Evolutionary conservation across 1,284 basidiomycete species (phyloP), one percentile per base, ranked within the genome.

Genomic region (Rhodotorula glutinis): DNA sequence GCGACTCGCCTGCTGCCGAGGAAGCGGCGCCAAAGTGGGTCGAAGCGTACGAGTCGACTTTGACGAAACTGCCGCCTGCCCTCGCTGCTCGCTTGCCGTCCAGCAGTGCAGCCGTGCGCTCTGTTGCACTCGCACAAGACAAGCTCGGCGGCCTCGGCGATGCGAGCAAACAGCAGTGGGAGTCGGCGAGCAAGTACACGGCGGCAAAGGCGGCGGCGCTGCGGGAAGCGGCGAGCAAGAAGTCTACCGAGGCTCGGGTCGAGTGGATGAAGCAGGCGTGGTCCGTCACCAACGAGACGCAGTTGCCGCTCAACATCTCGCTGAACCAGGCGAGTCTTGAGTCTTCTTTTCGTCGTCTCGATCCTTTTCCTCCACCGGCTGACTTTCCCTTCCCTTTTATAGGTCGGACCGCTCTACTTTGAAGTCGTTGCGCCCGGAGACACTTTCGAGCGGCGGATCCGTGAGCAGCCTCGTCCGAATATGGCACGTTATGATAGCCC

Each of bases 361-460:
- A 7, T 38, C 11, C 33, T 38, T 38, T 38, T n/a, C n/a, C n/a
- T n/a, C n/a, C n/a, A n/a, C n/a, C n/a, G n/a, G n/a, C n/a, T n/a
- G n/a, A n/a, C n/a, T n/a, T n/a, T n/a, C n/a, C n/a, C n/a, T n/a
- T n/a, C n/a, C n/a, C n/a, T n/a, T n/a, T n/a, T n/a, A n/a, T n/a
- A 67, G 65, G 68, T 72, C 44, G 69, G 66, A 3, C 72, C 72
- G 14, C 44, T 73, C 2, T 66, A 67, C 56, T 73, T 63, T 63
- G 49, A 51, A 5, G 69, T 70, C 2, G 46, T 73, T 25, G 30
- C 58, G 7, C 72, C 72, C 3, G 65, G 49, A 27, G 65, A 65
- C 9, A 67, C 65, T 19, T 73, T 73, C 38, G 69, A 66, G 27
- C 66, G 72, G 4, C 63, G 72, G 7, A 64, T 71, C 21, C 69